Conservation (phyloP, 129 eudicot genomes). For the Helianthus tuberosus region DNA sequence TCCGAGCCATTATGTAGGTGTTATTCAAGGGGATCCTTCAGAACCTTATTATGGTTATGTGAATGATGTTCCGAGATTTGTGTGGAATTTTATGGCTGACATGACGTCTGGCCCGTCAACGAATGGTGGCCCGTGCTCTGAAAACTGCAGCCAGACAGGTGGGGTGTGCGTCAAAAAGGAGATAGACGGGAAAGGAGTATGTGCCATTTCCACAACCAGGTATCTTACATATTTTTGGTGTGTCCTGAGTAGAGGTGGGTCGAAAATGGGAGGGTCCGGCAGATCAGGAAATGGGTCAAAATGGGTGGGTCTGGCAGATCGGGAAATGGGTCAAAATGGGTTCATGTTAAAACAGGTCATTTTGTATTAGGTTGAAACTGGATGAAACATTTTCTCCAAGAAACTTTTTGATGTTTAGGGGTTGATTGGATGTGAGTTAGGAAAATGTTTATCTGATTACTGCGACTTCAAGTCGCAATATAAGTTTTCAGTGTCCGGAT, state of each 20-base stretch:
- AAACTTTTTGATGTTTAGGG: neutral
- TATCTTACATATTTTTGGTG: conserved; percentile 33
- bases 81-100: conserved; percentile 88
- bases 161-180: conserved; percentile 72
- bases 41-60: conserved; percentile 58
- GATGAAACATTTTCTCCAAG: neutral
- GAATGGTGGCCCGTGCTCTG: conserved; percentile 59
- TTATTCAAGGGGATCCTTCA: conserved; percentile 70
- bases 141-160: conserved; percentile 59
- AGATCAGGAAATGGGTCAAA: neutral
- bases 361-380: neutral
- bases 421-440: neutral
- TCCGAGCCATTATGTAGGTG: conserved; percentile 96
- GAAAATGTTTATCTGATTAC: neutral
- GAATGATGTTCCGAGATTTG: conserved; percentile 79
- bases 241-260: neutral
- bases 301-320: neutral
- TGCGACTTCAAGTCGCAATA: neutral
- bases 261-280: too few relatives aligned
- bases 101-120: conserved; percentile 57
- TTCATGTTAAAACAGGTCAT: conserved; percentile 5
- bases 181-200: conserved; percentile 76
- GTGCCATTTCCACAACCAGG: conserved; percentile 90
- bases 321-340: conserved; percentile 4
- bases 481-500: neutral